These are phyloP conservation scores for Lasiosphaeria hispida DNA, from an alignment of 495 filamentous ascomycete genomes.

Conservation along the genomic window DNA sequence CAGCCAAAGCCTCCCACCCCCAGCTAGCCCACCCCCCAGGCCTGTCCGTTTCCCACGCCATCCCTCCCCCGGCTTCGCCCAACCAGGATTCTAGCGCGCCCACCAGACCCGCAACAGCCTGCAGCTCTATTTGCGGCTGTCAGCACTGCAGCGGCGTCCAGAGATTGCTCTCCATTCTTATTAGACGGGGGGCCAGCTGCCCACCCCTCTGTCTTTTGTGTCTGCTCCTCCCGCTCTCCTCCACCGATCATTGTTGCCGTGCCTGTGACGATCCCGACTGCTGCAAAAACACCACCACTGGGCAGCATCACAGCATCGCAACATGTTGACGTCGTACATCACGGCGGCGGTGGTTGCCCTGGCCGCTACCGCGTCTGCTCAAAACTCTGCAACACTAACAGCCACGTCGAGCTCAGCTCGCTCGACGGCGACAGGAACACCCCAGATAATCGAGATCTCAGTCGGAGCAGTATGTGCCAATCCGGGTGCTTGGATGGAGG, in stretches of 20 bases:
- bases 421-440: neutral
- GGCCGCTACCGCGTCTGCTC: constrained; percentile 7
- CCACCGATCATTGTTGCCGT: neutral
- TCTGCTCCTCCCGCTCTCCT: neutral
- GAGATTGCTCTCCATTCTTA: constrained; percentile 10
- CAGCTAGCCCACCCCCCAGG: constrained; percentile 4
- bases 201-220: neutral
- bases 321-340: constrained; percentile 12
- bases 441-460: constrained; percentile 24
- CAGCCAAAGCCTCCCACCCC: constrained; percentile 11
- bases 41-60: neutral
- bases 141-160: constrained; percentile 9
- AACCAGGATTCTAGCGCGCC: constrained; percentile 1
- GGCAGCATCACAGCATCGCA: neutral
- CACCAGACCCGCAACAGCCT: constrained; percentile 5
- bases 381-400: neutral
- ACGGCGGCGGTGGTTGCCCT: constrained; percentile 9
- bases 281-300: neutral
- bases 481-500: neutral
- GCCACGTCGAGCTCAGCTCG: neutral
- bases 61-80: neutral
- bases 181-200: constrained; percentile 5
- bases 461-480: constrained; percentile 32
- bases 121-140: constrained; percentile 16
- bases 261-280: neutral